phyloP scores from a whole-genome alignment of 2,329 filamentous ascomycete genomes.

The Diaporthe velutina region DNA sequence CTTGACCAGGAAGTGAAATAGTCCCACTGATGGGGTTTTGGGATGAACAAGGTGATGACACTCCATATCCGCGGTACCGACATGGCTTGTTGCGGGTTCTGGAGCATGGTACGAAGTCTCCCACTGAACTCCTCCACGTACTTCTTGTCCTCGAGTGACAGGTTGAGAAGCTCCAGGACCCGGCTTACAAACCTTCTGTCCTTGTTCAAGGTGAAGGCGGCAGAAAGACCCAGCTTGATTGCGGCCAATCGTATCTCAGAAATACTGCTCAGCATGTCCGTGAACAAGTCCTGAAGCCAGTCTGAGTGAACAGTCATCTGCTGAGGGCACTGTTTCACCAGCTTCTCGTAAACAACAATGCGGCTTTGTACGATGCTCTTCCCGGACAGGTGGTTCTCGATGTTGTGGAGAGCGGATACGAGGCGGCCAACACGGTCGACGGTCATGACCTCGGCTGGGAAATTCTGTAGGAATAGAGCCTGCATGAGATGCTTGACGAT shows the following conservation, averaged over 20 bases:
- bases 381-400: slow-evolving; percentile 81
- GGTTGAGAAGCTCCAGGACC: slow-evolving; percentile 73
- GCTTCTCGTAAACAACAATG: slow-evolving; percentile 81
- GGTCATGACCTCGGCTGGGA: slow-evolving; percentile 81
- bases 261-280: slow-evolving; percentile 82
- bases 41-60: slow-evolving; percentile 82
- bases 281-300: slow-evolving; percentile 88
- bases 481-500: slow-evolving; percentile 84
- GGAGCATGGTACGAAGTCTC: slow-evolving; percentile 77
- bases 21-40: slow-evolving; percentile 78
- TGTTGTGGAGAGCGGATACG: slow-evolving; percentile 76
- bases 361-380: slow-evolving; percentile 85
- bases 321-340: slow-evolving; percentile 78
- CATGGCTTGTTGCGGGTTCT: slow-evolving; percentile 70
- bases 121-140: slow-evolving; percentile 79
- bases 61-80: slow-evolving; percentile 92
- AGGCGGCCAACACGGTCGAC: slow-evolving; percentile 77
- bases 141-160: slow-evolving; percentile 68
- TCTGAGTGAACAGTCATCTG: slow-evolving; percentile 79
- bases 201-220: slow-evolving; percentile 76
- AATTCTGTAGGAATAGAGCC: slow-evolving; percentile 84
- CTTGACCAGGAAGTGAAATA: slow-evolving; percentile 81
- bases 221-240: slow-evolving; percentile 79
- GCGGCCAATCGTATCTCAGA: slow-evolving; percentile 83
- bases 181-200: slow-evolving; percentile 77